Conservation (phyloP, 495 filamentous ascomycete species). For the Penicillium roqueforti region DNA sequence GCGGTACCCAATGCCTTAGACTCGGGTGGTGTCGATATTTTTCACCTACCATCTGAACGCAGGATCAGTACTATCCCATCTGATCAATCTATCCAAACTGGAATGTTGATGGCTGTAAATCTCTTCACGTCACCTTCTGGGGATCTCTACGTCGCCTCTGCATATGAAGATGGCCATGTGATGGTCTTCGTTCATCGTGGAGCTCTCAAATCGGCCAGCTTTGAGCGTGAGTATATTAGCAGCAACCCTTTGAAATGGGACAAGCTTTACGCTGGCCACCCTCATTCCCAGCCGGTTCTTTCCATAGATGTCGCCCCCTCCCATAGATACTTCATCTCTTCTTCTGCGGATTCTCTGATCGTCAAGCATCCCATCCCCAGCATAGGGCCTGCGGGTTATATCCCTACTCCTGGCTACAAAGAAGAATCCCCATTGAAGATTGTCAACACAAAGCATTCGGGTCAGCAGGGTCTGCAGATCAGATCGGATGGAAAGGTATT, state of each 20-base stretch:
- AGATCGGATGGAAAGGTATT: constrained; percentile 79
- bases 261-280: constrained; percentile 58
- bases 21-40: constrained; percentile 80
- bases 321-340: constrained; percentile 67
- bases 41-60: constrained; percentile 69
- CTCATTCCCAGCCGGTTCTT: constrained; percentile 81
- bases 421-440: constrained; percentile 49
- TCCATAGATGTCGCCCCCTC: constrained; percentile 64
- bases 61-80: constrained; percentile 64
- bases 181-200: constrained; percentile 49
- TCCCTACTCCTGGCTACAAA: constrained; percentile 15
- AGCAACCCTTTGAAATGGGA: constrained; percentile 50
- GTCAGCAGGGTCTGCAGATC: constrained; percentile 78
- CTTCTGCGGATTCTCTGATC: constrained; percentile 71
- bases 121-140: constrained; percentile 43
- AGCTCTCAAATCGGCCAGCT: constrained; percentile 10
- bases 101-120: constrained; percentile 87
- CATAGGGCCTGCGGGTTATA: constrained; percentile 7
- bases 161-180: constrained; percentile 81
- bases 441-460: constrained; percentile 77
- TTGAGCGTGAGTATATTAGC: constrained; percentile 8
- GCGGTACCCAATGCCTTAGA: constrained; percentile 74
- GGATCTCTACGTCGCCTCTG: constrained; percentile 57
- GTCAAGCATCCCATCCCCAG: constrained; percentile 58
- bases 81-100: constrained; percentile 54